phyloP scores from a whole-genome alignment of 2,329 filamentous ascomycete species.

The Ophiocordyceps camponoti-floridani region DNA sequence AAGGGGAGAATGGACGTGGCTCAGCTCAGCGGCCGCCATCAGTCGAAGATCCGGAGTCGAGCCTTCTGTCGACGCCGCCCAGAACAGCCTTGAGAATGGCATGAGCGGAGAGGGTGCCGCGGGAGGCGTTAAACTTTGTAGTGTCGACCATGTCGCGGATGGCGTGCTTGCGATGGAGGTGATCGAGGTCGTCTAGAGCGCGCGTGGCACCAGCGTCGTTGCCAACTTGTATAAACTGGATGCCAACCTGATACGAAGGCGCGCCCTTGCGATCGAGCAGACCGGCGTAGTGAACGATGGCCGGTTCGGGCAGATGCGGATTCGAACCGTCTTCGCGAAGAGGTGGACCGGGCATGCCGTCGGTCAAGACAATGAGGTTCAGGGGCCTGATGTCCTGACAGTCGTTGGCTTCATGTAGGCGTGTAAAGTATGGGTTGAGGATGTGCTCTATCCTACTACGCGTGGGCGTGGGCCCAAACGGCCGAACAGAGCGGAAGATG shows the following conservation, averaged over 20 bases:
- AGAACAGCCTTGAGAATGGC: constrained; percentile 69
- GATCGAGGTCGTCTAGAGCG: constrained; percentile 55
- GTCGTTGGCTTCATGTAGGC: constrained; percentile 20
- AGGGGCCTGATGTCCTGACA: constrained; percentile 47
- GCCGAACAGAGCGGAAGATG: constrained; percentile 53
- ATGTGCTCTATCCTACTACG: constrained; percentile 55
- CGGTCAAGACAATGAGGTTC: constrained; percentile 87
- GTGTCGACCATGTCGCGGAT: constrained; percentile 87
- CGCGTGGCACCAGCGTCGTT: constrained; percentile 45
- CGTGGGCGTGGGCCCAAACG: constrained; percentile 54
- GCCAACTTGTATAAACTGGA: constrained; percentile 95
- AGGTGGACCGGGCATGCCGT: constrained; percentile 43
- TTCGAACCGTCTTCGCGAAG: neutral
- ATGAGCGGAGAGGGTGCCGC: constrained; percentile 38
- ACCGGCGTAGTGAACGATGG: constrained; percentile 48
- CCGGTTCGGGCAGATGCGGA: constrained; percentile 34
- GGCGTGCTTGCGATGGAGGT: constrained; percentile 27
- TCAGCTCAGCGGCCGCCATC: no score
- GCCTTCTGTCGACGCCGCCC: constrained; percentile 46
- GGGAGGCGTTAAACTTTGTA: constrained; percentile 45
- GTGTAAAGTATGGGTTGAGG: constrained; percentile 49
- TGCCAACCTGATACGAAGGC: constrained; percentile 64
- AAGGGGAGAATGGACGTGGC: no score
- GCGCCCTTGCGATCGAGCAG: constrained; percentile 54
- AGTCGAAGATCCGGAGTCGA: constrained; percentile 9